These are phyloP conservation scores for Aspergillus bertholletiae DNA, from an alignment of 495 filamentous ascomycete species.

Conservation along the genomic window DNA sequence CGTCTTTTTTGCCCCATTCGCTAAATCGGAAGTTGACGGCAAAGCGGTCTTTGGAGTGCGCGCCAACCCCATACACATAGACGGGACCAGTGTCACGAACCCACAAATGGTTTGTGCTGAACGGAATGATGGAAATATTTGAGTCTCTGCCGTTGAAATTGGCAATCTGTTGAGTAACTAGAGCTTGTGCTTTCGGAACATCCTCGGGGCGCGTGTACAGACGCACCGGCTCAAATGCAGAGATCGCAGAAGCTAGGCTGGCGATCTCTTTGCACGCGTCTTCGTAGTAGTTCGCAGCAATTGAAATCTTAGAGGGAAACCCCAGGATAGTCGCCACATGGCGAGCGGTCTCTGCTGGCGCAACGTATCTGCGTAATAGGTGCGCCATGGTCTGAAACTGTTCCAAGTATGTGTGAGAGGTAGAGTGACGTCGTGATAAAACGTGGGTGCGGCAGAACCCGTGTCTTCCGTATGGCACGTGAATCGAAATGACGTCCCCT, in stretches of 20 bases:
- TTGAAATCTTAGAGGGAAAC: conserved; percentile 29
- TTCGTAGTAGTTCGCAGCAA: conserved; percentile 19
- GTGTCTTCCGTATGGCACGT: too few relatives aligned
- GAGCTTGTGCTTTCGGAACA: conserved; percentile 8
- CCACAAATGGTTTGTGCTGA: conserved; percentile 32
- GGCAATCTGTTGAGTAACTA: conserved; percentile 3
- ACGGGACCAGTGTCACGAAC: conserved; percentile 34
- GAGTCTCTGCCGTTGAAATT: background rate
- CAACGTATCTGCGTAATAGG: too few relatives aligned
- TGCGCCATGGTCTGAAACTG: too few relatives aligned
- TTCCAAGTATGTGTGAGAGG: too few relatives aligned
- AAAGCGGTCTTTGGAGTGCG: conserved; percentile 10
- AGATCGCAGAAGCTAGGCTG: conserved; percentile 26
- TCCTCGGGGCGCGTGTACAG: conserved; percentile 28
- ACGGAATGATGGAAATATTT: conserved; percentile 14
- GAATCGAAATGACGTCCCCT: too few relatives aligned
- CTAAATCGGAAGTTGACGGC: conserved; percentile 33
- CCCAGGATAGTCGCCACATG: conserved; percentile 33
- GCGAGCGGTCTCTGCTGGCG: conserved; percentile 24
- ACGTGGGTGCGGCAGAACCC: too few relatives aligned
- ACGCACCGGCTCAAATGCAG: conserved; percentile 32
- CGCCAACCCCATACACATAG: conserved; percentile 23
- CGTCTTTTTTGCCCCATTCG: conserved; percentile 31
- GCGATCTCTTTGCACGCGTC: conserved; percentile 27
- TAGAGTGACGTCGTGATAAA: too few relatives aligned